A percentile compares a stretch with the other conserved stretches of the same genome.
Conservation (phyloP, 257 asterid species). For the Jacaranda copaia region DNA sequence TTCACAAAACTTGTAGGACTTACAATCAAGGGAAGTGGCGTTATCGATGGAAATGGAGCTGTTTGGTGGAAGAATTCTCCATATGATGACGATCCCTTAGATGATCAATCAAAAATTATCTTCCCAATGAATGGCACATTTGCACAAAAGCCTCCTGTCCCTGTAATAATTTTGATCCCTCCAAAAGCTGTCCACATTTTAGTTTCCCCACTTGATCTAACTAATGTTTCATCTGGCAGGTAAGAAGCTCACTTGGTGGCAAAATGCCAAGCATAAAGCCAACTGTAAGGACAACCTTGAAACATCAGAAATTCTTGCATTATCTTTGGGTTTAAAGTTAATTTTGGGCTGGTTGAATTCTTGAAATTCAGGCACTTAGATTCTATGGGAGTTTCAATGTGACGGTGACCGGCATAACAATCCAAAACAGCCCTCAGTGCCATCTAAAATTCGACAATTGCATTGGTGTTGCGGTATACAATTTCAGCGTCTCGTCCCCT, state of each 20-base stretch:
- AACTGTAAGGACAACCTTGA: slow-evolving; percentile 63
- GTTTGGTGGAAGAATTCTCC: slow-evolving; percentile 87
- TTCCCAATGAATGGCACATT: slow-evolving; percentile 63
- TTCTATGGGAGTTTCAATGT: slow-evolving; percentile 92
- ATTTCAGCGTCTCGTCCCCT: slow-evolving; percentile 74
- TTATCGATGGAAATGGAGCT: slow-evolving; percentile 82
- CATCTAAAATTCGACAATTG: slow-evolving; percentile 92
- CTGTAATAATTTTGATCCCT: slow-evolving; percentile 50
- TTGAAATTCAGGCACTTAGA: slow-evolving; percentile 72
- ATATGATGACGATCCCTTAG: slow-evolving; percentile 63
- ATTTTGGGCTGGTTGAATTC: background rate
- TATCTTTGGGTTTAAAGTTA: background rate
- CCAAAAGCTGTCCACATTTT: background rate
- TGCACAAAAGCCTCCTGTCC: slow-evolving; percentile 47
- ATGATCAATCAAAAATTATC: slow-evolving; percentile 75
- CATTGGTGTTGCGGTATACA: slow-evolving; percentile 75
- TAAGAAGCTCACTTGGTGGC: slow-evolving; percentile 61
- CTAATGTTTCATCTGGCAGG: slow-evolving; percentile 44
- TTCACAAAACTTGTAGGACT: slow-evolving; percentile 87
- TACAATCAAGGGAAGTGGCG: slow-evolving; percentile 78
- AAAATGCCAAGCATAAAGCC: slow-evolving; percentile 89
- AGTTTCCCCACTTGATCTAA: slow-evolving; percentile 22
- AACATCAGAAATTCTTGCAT: background rate
- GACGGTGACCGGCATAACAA: slow-evolving; percentile 82
- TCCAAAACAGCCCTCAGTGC: slow-evolving; percentile 85